Percentiles rank a stretch among this genome's conserved stretches.
Conservation (phyloP, 805 yeast genomes). For the Suhomyces sp. region DNA sequence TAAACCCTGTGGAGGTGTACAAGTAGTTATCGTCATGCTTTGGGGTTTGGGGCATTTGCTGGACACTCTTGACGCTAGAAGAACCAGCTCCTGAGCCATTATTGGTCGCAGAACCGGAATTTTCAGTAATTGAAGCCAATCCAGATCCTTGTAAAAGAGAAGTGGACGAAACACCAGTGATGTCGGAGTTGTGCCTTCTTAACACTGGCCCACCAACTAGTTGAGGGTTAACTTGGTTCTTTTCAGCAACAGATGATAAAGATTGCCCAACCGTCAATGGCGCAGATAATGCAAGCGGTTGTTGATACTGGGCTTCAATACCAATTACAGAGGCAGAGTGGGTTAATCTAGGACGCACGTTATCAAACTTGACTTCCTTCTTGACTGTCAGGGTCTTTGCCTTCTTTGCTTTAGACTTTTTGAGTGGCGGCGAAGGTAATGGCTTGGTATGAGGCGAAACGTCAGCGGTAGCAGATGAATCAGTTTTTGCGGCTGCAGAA, state of each 20-base stretch:
- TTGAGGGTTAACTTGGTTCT: slow-evolving; percentile 4
- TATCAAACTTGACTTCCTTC: neutral
- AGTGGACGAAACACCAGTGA: slow-evolving; percentile 14
- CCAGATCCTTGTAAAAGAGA: slow-evolving; percentile 2
- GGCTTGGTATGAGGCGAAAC: slow-evolving; percentile 2
- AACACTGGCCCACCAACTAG: slow-evolving; percentile 9
- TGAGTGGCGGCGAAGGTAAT: slow-evolving; percentile 2
- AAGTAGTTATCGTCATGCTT: slow-evolving; percentile 27
- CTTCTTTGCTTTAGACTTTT: slow-evolving; percentile 1
- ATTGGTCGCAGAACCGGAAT: slow-evolving; percentile 4
- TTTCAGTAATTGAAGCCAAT: slow-evolving; percentile 15
- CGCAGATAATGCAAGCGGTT: no score
- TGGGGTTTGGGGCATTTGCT: slow-evolving; percentile 37
- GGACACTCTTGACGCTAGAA: no score
- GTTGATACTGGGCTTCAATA: slow-evolving; percentile 15
- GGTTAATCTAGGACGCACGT: slow-evolving; percentile 16
- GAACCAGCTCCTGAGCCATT: no score
- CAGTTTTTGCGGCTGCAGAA: neutral
- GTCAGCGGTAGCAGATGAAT: neutral
- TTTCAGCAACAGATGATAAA: no score
- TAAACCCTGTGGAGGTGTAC: slow-evolving; percentile 27
- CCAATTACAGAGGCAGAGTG: slow-evolving; percentile 31
- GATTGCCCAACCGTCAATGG: no score
- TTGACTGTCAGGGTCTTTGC: neutral
- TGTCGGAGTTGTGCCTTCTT: slow-evolving; percentile 27